phyloP scores from a whole-genome alignment of 1,284 basidiomycete species.

The Dichomitus squalens region DNA sequence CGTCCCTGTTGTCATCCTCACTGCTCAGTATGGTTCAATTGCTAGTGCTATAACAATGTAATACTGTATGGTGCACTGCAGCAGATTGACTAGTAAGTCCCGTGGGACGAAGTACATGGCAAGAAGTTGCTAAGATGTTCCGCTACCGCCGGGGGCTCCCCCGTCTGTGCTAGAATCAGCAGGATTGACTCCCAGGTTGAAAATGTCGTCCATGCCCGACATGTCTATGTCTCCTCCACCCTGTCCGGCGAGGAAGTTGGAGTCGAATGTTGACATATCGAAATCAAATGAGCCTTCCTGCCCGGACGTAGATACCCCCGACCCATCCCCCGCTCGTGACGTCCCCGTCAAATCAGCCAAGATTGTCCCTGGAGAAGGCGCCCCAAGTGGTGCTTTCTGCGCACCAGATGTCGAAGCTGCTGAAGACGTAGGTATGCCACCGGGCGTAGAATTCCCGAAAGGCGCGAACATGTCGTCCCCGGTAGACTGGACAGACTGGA shows the following conservation, averaged over 20 bases:
- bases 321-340: slow-evolving; percentile 4
- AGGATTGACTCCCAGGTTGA: slow-evolving; percentile 19
- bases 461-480: slow-evolving; percentile 25
- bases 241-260: slow-evolving; percentile 15
- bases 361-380: slow-evolving; percentile 41
- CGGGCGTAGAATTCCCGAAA: slow-evolving; percentile 11
- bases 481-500: slow-evolving; percentile 11
- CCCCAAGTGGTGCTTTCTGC: slow-evolving; percentile 23
- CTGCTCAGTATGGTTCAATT: slow-evolving; percentile 10
- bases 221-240: slow-evolving; percentile 17
- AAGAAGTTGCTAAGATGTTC: not conserved
- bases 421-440: not conserved
- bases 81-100: not conserved
- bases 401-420: not conserved
- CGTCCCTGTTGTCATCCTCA: slow-evolving; percentile 9
- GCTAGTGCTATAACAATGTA: slow-evolving; percentile 9
- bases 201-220: slow-evolving; percentile 24
- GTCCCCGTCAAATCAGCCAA: slow-evolving; percentile 33
- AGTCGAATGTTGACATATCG: slow-evolving; percentile 14
- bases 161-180: not conserved
- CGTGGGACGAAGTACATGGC: not conserved
- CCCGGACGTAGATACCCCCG: not conserved
- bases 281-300: slow-evolving; percentile 21
- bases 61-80: not conserved
- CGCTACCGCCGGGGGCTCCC: not conserved